Percentiles rank a stretch among this genome's conserved stretches.
These are phyloP conservation scores for Drosera capensis DNA, from an alignment of 148 eudicot genomes.

Conservation along the genomic window DNA sequence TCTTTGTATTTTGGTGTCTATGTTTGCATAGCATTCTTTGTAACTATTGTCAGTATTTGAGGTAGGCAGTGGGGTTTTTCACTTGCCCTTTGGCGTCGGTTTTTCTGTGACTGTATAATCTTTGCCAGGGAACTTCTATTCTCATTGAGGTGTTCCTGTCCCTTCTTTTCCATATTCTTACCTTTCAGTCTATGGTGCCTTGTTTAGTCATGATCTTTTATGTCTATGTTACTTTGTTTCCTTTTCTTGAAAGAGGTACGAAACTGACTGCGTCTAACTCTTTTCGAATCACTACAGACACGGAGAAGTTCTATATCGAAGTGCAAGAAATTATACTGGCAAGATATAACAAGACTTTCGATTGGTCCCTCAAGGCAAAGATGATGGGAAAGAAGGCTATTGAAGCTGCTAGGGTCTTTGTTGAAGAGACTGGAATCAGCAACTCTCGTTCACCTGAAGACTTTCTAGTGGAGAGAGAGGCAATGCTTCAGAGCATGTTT, in stretches of 20 bases:
- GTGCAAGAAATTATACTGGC: slow-evolving; percentile 78
- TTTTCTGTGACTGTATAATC: too few species aligned
- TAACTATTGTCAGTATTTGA: too few species aligned
- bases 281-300: slow-evolving; percentile 38
- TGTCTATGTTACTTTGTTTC: slow-evolving; percentile 1
- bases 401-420: slow-evolving; percentile 87
- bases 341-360: slow-evolving; percentile 84
- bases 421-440: slow-evolving; percentile 78
- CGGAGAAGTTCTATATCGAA: slow-evolving; percentile 82
- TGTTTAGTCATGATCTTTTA: too few species aligned
- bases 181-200: too few species aligned
- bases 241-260: background rate
- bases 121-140: too few species aligned
- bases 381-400: slow-evolving; percentile 98
- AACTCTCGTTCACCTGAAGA: slow-evolving; percentile 76
- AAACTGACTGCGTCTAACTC: background rate
- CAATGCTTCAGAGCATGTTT: slow-evolving; percentile 57
- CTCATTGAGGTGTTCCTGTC: too few species aligned
- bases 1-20: too few species aligned
- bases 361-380: slow-evolving; percentile 93
- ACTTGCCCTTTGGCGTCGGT: too few species aligned
- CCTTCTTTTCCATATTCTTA: too few species aligned
- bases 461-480: slow-evolving; percentile 81
- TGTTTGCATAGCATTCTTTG: too few species aligned
- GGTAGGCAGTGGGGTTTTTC: too few species aligned